These are phyloP conservation scores for Petunia axillaris DNA, from an alignment of 257 asterid genomes.

Conservation along the genomic window DNA sequence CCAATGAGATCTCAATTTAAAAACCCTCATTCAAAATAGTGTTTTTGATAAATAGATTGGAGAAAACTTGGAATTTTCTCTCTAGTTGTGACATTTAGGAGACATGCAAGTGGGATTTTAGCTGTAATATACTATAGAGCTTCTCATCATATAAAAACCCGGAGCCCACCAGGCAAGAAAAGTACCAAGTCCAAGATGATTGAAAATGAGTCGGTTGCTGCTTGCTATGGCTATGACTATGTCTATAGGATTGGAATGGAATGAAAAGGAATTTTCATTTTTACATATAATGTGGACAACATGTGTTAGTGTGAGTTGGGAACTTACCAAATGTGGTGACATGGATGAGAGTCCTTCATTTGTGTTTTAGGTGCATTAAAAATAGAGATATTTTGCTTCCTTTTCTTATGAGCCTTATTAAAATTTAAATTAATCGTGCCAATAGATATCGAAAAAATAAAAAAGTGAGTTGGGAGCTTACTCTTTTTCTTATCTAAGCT, in stretches of 20 bases:
- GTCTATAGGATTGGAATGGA: not conserved
- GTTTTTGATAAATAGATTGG: not conserved
- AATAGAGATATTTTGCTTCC: too few relatives aligned
- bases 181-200: not conserved
- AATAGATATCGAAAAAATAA: too few relatives aligned
- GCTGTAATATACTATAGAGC: conserved; percentile 16
- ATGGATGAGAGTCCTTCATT: too few relatives aligned
- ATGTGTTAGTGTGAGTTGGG: conserved; percentile 16
- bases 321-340: too few relatives aligned
- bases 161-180: conserved; percentile 20
- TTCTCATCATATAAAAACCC: conserved; percentile 1
- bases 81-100: conserved; percentile 11
- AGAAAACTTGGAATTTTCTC: conserved; percentile 3
- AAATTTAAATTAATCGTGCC: too few relatives aligned
- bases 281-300: conserved; percentile 14
- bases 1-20: not conserved
- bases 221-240: not conserved
- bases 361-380: too few relatives aligned
- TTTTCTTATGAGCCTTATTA: too few relatives aligned
- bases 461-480: not conserved
- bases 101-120: conserved; percentile 32
- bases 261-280: not conserved
- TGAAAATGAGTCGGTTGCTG: not conserved
- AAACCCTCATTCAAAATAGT: not conserved
- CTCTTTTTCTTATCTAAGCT: not conserved